Percentiles rank a stretch among this genome's conserved stretches.
Conservation (phyloP, 1,284 basidiomycete species). For the Apiotrichum montevideense region DNA sequence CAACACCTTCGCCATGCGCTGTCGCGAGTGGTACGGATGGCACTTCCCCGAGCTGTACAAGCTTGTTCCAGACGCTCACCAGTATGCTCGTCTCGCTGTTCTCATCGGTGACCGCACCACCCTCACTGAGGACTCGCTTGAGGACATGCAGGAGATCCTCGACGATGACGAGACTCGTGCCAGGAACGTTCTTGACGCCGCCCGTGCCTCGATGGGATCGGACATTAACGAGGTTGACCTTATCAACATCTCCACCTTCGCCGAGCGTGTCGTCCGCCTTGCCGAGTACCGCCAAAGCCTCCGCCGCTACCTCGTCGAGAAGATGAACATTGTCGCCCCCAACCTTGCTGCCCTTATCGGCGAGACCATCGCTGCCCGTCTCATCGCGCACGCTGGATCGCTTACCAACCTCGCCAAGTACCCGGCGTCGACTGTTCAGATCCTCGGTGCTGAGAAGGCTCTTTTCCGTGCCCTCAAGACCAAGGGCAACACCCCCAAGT, state of each 20-base stretch:
- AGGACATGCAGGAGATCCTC: slow-evolving; percentile 73
- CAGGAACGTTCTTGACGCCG: slow-evolving; percentile 90
- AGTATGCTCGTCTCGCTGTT: slow-evolving; percentile 81
- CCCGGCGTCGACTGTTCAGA: slow-evolving; percentile 96
- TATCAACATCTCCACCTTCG: slow-evolving; percentile 92
- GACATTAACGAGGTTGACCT: slow-evolving; percentile 90
- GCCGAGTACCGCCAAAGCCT: slow-evolving; percentile 92
- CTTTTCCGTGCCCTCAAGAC: slow-evolving; percentile 97
- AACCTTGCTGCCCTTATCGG: slow-evolving; percentile 91
- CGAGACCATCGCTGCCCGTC: slow-evolving; percentile 87
- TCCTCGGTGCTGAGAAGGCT: slow-evolving; percentile 96
- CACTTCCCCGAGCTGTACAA: slow-evolving; percentile 97
- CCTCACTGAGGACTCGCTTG: slow-evolving; percentile 59
- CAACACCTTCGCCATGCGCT: slow-evolving; percentile 97
- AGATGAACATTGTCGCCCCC: slow-evolving; percentile 97
- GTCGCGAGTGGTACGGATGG: slow-evolving; percentile 99
- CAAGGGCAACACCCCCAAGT: slow-evolving; percentile 98
- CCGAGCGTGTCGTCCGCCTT: slow-evolving; percentile 82
- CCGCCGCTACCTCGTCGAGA: slow-evolving; percentile 83
- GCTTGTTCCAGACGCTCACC: slow-evolving; percentile 89
- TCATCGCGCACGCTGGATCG: slow-evolving; percentile 97
- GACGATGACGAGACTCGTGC: slow-evolving; percentile 83
- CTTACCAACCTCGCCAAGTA: slow-evolving; percentile 97
- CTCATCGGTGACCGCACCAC: slow-evolving; percentile 82
- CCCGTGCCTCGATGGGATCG: slow-evolving; percentile 91